These are phyloP conservation scores for Triticum monococcum DNA, from an alignment of 176 grass and related monocot genomes.

Conservation along the genomic window DNA sequence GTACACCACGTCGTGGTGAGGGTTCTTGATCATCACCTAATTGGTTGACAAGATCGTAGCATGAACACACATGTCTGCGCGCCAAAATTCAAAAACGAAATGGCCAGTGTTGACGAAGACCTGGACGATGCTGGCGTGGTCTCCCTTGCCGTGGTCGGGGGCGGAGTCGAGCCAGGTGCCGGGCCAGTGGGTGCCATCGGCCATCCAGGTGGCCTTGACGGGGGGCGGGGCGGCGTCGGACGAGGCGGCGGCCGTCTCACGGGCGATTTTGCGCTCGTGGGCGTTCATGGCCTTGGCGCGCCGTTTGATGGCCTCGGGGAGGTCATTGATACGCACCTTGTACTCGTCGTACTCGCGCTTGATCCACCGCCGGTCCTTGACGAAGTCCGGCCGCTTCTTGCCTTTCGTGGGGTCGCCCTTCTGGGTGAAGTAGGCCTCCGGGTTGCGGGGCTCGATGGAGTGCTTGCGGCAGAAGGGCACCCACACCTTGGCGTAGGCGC, in stretches of 20 bases:
- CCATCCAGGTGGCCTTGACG: constrained; percentile 74
- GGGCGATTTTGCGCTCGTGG: constrained; percentile 49
- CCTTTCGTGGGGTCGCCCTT: constrained; percentile 81
- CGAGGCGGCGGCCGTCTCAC: constrained; percentile 28
- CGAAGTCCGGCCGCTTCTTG: constrained; percentile 75
- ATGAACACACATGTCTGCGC: not conserved
- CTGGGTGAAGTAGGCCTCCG: constrained; percentile 74
- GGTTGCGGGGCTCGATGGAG: constrained; percentile 71
- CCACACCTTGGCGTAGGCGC: constrained; percentile 67
- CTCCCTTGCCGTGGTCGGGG: constrained; percentile 79
- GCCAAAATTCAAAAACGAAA: not conserved
- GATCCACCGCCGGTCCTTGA: constrained; percentile 87
- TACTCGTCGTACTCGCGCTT: constrained; percentile 91
- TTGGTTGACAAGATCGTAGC: not conserved
- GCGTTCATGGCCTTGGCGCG: constrained; percentile 58
- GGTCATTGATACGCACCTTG: constrained; percentile 76
- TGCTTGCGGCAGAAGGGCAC: constrained; percentile 96
- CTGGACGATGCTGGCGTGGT: constrained; percentile 84
- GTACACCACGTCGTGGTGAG: constrained; percentile 43
- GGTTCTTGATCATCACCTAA: constrained; percentile 75
- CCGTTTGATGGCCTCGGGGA: constrained; percentile 61
- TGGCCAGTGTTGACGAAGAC: constrained; percentile 1
- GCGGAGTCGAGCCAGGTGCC: constrained; percentile 64
- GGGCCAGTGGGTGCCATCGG: constrained; percentile 78
- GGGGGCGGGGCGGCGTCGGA: not conserved